Evolutionary conservation across 2,329 filamentous ascomycete genomes (phyloP), one percentile per base, ranked within the genome.

Genomic region (Cladosporium sp.): DNA sequence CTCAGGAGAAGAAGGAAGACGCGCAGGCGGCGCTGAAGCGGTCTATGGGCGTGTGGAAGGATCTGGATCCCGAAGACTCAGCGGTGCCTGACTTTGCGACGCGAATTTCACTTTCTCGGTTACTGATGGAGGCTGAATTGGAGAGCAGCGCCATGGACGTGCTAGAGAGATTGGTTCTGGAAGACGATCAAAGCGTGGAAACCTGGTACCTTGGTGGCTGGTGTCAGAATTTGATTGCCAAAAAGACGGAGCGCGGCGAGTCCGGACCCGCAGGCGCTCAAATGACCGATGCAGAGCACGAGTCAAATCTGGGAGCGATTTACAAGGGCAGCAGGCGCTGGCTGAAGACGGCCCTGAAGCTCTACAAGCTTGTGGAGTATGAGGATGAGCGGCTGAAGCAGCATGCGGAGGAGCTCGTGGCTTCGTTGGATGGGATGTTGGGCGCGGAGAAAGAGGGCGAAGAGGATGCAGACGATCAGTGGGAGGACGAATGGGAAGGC

Each of bases 171-270:
- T 75, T 98, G 49, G 82, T 95, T 37, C 77, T 81, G 34, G 93
- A 98, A 67, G 92, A 98, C 60, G 95, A 98, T 66, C 80, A 87
- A 65, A 95, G 92, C 68, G 87, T 98, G 16, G 93, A 98, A 72
- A 87, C 89, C 14, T 96, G 91, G 90, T 98, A 98, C 72, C 78
- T 98, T 4, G 93, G 93, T 41, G 95, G 93, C 3, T 97, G 92
- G 88, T 91, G 89, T 62, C 78, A 95, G 60, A 89, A 89, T 67
- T 79, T 95, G 54, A 75, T 87, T 57, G 87, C 86, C 9, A 81
- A 87, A 68, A 87, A 85, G 75, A 74, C 82, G 63, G 81, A 77
- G 61, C 48, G 42, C 8, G 48, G 48, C 40, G 48, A 50, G 28
- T 70, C 70, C 57, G 68, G 70, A 33, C 61, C 65, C 42, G 53